Base-by-base conservation (phyloP, 352 stramenopile species). In the Thalassiosira exigua region DNA sequence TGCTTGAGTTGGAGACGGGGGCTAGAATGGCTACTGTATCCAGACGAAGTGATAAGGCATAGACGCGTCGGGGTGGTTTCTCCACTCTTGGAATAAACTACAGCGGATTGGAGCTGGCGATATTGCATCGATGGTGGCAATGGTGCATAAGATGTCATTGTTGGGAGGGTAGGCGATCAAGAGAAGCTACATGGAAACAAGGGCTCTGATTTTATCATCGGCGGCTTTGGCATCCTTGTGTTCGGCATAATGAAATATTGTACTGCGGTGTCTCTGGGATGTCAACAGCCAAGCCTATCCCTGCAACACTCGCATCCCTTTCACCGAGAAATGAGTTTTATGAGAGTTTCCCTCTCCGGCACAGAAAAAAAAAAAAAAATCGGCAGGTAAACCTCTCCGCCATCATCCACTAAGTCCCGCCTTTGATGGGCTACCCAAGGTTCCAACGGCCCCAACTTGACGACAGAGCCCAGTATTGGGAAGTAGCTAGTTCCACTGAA, bases 351-450 rank as follows among this genome's bases (percentile, higher is more conserved):
- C 57, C 79, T 84, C 24, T 86, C 69, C 24, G 83, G 85, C 19
- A 61, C 78, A 32, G 70, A 69, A 78, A 91, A 85, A 26, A 72
- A 69, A 2, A 80, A 70, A 24, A 90, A 78, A 33, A 91, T 54
- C 7, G 87, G 87, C 41, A 91, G 56, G 62, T 93, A 93, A n/a
- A 91, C 76, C 65, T 93, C 87, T 24, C 87, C 87, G 12, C 70
- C 81, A 36, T 84, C 53, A 56, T 89, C 73, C 0, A 67, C 57
- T 26, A 86, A 80, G 71, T 93, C 87, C 60, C 85, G 62, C 58
- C 87, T 64, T 81, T 93, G 85, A 79, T 91, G 79, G 24, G 87
- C 77, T 24, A 90, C 73, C 75, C 78, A 93, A 14, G 84, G 86
- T 36, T 85, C 79, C 5, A 54, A 46, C 17, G 85, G 85, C 11